A percentile compares a stretch with the other conserved stretches of the same genome.
Conservation (phyloP, 441 rosid species). For the Lepidium campestre region DNA sequence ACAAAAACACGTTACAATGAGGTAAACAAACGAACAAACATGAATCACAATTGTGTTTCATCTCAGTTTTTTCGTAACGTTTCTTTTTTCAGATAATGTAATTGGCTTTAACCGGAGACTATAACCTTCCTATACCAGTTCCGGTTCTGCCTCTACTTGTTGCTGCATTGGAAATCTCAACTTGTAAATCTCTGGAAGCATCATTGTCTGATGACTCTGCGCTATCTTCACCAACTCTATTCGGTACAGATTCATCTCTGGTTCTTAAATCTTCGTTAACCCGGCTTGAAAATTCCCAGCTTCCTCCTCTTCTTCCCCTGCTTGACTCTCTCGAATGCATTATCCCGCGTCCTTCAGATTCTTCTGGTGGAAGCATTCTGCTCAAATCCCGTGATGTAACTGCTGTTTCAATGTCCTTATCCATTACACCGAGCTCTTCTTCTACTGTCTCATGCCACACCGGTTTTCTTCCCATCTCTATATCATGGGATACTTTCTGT, state of each 20-base stretch:
- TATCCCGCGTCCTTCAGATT: slow-evolving; percentile 52
- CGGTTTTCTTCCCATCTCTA: slow-evolving; percentile 83
- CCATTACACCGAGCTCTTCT: slow-evolving; percentile 37
- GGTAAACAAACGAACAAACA: slow-evolving; percentile 6
- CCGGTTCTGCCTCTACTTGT: slow-evolving; percentile 23
- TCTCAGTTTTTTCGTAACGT: not conserved
- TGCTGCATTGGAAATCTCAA: slow-evolving; percentile 18
- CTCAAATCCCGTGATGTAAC: slow-evolving; percentile 59
- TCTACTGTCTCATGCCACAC: slow-evolving; percentile 56
- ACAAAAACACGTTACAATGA: slow-evolving; percentile 21
- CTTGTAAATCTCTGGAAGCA: slow-evolving; percentile 14
- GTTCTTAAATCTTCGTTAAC: slow-evolving; percentile 21
- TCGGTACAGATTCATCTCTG: slow-evolving; percentile 15
- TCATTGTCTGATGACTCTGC: slow-evolving; percentile 19
- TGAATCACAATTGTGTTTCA: slow-evolving; percentile 9
- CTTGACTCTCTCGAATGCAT: slow-evolving; percentile 68
- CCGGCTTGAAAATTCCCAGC: slow-evolving; percentile 61
- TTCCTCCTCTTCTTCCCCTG: slow-evolving; percentile 77
- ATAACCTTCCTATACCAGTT: slow-evolving; percentile 23
- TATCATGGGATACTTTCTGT: slow-evolving; percentile 55
- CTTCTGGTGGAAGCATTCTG: slow-evolving; percentile 62
- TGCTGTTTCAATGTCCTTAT: slow-evolving; percentile 35
- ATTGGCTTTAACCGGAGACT: slow-evolving; percentile 5
- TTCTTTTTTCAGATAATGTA: not conserved
- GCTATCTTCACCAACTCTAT: slow-evolving; percentile 13